Evolutionary conservation across 495 filamentous ascomycete genomes (phyloP).

Genomic region (Rusavskia elegans): DNA sequence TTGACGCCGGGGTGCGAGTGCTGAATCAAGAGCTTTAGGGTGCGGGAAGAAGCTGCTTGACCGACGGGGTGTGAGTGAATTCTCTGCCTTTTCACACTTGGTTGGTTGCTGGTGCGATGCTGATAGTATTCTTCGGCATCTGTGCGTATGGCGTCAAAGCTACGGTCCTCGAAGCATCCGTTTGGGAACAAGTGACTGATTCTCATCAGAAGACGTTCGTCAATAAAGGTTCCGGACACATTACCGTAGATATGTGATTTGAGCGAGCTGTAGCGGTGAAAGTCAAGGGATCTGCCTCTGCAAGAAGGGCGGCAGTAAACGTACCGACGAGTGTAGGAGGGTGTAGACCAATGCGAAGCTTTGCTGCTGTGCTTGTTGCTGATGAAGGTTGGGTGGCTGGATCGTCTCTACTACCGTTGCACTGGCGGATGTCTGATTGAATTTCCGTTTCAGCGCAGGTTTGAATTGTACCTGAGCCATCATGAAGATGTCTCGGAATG

Average conservation of each 20-base stretch:
- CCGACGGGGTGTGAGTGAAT: background rate
- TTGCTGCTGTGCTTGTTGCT: slow-evolving; percentile 19
- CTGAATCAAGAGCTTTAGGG: background rate
- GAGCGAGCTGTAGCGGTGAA: background rate
- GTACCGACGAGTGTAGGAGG: slow-evolving; percentile 1
- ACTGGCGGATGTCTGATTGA: background rate
- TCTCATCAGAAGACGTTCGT: background rate
- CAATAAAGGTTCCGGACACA: slow-evolving; percentile 13
- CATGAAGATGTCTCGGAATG: background rate
- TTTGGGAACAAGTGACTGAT: slow-evolving; percentile 21
- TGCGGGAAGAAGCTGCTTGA: background rate
- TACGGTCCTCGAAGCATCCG: background rate
- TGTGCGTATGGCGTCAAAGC: background rate
- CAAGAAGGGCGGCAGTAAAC: background rate
- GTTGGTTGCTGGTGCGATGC: too few species aligned
- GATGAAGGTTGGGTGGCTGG: background rate
- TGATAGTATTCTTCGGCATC: background rate
- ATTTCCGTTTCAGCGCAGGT: slow-evolving; percentile 13
- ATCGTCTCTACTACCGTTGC: slow-evolving; percentile 15
- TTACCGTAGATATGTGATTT: slow-evolving; percentile 1
- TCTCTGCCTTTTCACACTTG: background rate
- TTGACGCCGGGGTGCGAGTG: background rate
- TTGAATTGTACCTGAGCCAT: background rate
- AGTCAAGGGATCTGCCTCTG: background rate
- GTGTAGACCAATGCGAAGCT: slow-evolving; percentile 28